Percentiles rank a stretch among this genome's conserved stretches.
These are phyloP conservation scores for Tolypocladium ophioglossoides DNA, from an alignment of 2,329 filamentous ascomycete genomes.

Conservation along the genomic window DNA sequence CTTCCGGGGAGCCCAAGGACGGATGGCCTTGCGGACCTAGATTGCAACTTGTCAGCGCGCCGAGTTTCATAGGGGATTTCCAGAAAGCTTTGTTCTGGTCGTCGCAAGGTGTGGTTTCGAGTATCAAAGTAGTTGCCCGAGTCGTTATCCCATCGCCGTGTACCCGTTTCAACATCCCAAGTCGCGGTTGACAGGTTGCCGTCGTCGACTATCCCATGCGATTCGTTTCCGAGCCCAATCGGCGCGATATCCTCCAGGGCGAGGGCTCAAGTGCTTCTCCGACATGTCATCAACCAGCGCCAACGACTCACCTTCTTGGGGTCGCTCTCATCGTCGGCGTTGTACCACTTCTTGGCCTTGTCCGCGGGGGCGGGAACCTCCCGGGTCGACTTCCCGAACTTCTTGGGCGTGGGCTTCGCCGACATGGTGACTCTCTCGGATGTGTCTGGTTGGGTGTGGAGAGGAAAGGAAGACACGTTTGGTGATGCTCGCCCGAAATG, in stretches of 20 bases:
- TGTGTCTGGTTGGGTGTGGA: conserved; percentile 27
- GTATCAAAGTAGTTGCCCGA: not conserved
- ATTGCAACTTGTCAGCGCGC: conserved; percentile 18
- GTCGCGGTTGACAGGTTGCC: not conserved
- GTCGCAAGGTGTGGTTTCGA: not conserved
- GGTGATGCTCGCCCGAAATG: conserved; percentile 28
- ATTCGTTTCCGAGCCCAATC: not conserved
- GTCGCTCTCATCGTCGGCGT: conserved; percentile 80
- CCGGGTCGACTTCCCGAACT: conserved; percentile 95
- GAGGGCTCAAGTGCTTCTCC: conserved; percentile 1
- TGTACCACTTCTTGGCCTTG: conserved; percentile 99
- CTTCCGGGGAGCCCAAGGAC: conserved; percentile 75
- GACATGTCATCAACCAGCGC: conserved; percentile 10
- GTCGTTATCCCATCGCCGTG: not conserved
- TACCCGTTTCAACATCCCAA: not conserved
- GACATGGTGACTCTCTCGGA: conserved; percentile 54
- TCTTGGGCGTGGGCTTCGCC: conserved; percentile 73
- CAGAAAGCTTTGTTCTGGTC: not conserved
- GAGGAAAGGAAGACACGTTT: conserved; percentile 25
- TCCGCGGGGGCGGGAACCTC: conserved; percentile 75
- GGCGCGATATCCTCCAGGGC: not conserved
- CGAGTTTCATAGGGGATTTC: not conserved
- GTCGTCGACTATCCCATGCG: not conserved
- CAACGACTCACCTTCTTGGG: conserved; percentile 81
- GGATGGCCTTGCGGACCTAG: conserved; percentile 90